Percentiles rank a stretch among this genome's conserved stretches.
Conservation (phyloP, 2,329 filamentous ascomycete genomes). For the Sordariomycetes sp. region DNA sequence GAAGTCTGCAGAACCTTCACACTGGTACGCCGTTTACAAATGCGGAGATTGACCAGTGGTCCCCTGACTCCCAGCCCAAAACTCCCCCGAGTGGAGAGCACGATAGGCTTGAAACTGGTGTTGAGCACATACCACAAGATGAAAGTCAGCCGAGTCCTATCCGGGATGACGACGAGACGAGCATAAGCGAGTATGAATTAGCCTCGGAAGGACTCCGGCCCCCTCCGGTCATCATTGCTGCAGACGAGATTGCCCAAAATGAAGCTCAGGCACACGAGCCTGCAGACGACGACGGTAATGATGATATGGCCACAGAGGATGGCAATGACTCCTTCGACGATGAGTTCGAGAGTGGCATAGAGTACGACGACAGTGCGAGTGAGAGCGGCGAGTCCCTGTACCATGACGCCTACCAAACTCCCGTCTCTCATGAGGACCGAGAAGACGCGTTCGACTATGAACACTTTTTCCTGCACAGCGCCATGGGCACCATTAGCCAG, state of each 20-base stretch:
- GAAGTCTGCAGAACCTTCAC: slow-evolving; percentile 62
- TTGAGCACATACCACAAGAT: background rate
- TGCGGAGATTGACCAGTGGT: slow-evolving; percentile 43
- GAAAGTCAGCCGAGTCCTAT: background rate
- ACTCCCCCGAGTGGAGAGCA: slow-evolving; percentile 14
- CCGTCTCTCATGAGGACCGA: slow-evolving; percentile 76
- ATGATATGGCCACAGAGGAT: slow-evolving; percentile 24
- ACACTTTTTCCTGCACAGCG: slow-evolving; percentile 88
- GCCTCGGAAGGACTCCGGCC: slow-evolving; percentile 10
- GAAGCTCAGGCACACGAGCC: background rate
- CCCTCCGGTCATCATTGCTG: background rate
- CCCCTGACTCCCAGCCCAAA: slow-evolving; percentile 13
- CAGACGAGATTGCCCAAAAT: background rate
- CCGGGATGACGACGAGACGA: slow-evolving; percentile 13
- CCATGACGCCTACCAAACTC: slow-evolving; percentile 44
- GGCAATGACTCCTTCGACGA: slow-evolving; percentile 19
- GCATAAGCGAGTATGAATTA: slow-evolving; percentile 14
- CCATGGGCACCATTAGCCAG: slow-evolving; percentile 64
- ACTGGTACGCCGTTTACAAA: slow-evolving; percentile 71
- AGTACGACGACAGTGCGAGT: slow-evolving; percentile 32
- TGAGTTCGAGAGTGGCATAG: slow-evolving; percentile 20
- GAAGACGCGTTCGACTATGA: slow-evolving; percentile 95
- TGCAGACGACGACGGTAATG: slow-evolving; percentile 12
- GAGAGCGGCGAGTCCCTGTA: slow-evolving; percentile 53
- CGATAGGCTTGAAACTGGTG: slow-evolving; percentile 12